Evolutionary conservation across 805 yeast species (phyloP), one percentile per base, ranked within the genome.

Genomic region (Hanseniaspora hatyaiensis): DNA sequence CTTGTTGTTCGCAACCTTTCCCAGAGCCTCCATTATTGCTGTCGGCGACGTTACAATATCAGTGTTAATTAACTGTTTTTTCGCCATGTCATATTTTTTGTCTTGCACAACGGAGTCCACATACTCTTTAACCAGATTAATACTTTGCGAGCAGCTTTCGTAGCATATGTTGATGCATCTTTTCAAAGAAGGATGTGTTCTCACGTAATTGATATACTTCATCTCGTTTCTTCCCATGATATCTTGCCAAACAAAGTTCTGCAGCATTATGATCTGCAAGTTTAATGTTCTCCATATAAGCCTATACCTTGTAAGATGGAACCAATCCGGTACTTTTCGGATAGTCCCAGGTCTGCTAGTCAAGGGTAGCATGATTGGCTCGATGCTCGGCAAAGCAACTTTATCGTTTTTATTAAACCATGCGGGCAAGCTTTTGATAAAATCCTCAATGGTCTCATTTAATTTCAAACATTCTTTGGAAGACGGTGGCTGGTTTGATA

Each of bases 241-340:
- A 51, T 73, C 65, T 59, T 74, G 77, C 70, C 77, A 68, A 31
- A 78, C 69, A 54, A 73, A 75, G 2, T 78, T 74, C 49, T 82
- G 65, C 52, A 75, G 70, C 23, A 77, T 58, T 20, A 76, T 65
- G 40, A 75, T 70, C 51, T 76, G 77, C 39, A 78, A 54, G 59
- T 75, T 75, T 50, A 71, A 71, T 48, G 70, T 75, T 54, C 80
- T 64, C 84, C 84, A 79, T 37, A 65, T 66, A 36, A 79, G 60
- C 51, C 78, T 65, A 52, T 67, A 69, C 46, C 80, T 63, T 4
- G 78, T 65, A 24, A 78, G 64, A 3, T 70, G 64, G 47, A 78
- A 65, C 82, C 83, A 78, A 30, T 67, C 68, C 6, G 74, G 73
- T 28, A 53, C 31, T 26, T 43, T 42, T 8, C 31, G 19, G 28